These are phyloP conservation scores for Hamamelis virginiana DNA, from an alignment of 164 flowering plant genomes.

Conservation along the genomic window DNA sequence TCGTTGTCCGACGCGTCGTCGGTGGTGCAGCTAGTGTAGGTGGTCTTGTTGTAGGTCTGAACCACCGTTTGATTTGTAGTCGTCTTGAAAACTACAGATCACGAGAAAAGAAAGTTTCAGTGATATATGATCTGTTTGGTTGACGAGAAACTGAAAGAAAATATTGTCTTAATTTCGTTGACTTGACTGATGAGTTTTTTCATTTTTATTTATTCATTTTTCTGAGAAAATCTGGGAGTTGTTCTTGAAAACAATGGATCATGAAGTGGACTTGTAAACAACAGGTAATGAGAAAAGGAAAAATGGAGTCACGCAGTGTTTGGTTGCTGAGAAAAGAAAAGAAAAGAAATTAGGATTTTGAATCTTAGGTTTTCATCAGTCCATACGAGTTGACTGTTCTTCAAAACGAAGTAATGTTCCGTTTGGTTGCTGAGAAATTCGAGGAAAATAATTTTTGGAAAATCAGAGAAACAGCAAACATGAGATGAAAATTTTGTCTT, in stretches of 20 bases:
- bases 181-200: too few relatives aligned
- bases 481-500: too few relatives aligned
- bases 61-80: slow-evolving; percentile 70
- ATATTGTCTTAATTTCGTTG: too few relatives aligned
- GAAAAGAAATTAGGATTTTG: too few relatives aligned
- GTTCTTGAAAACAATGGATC: too few relatives aligned
- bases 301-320: too few relatives aligned
- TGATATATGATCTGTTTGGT: not conserved
- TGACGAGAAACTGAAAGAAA: not conserved
- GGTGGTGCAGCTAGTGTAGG: slow-evolving; percentile 46
- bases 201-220: too few relatives aligned
- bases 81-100: slow-evolving; percentile 64
- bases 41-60: slow-evolving; percentile 77
- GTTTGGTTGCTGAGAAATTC: slow-evolving; percentile 2
- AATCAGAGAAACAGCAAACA: not conserved
- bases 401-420: not conserved
- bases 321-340: too few relatives aligned
- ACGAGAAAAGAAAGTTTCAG: not conserved
- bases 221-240: too few relatives aligned
- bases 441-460: not conserved
- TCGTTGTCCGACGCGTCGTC: slow-evolving; percentile 51
- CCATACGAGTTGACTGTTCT: too few relatives aligned
- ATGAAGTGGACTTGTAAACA: too few relatives aligned
- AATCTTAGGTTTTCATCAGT: not conserved
- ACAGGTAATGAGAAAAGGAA: too few relatives aligned